Evolutionary conservation across 2,329 filamentous ascomycete species (phyloP).

Genomic region (Leptographium flavum): DNA sequence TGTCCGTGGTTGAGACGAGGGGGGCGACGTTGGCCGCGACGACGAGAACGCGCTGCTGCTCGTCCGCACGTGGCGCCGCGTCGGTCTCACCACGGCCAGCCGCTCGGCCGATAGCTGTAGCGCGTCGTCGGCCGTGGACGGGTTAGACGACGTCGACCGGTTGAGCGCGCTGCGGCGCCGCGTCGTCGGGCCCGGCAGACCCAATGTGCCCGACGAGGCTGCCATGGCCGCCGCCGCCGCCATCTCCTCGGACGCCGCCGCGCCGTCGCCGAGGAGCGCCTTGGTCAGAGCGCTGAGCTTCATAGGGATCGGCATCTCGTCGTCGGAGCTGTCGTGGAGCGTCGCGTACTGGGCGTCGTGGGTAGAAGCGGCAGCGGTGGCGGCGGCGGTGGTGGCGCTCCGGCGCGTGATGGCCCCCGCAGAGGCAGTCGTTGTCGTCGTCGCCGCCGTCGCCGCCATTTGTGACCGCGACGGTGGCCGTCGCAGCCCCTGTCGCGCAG

Average conservation of each 20-base stretch:
- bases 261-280: slow-evolving; percentile 57
- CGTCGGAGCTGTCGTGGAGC: slow-evolving; percentile 78
- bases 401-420: too few relatives aligned
- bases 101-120: slow-evolving; percentile 8
- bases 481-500: slow-evolving; percentile 39
- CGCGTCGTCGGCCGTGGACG: slow-evolving; percentile 18
- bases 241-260: slow-evolving; percentile 27
- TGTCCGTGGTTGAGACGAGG: slow-evolving; percentile 14
- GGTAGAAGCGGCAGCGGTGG: neutral
- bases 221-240: slow-evolving; percentile 7
- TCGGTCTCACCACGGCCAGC: slow-evolving; percentile 14
- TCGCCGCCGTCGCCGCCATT: slow-evolving; percentile 16
- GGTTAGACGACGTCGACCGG: slow-evolving; percentile 26
- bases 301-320: slow-evolving; percentile 82
- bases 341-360: slow-evolving; percentile 24
- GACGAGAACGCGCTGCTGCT: slow-evolving; percentile 19
- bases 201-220: neutral
- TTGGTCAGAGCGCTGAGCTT: slow-evolving; percentile 89
- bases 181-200: slow-evolving; percentile 30
- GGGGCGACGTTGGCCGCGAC: slow-evolving; percentile 28
- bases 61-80: slow-evolving; percentile 29
- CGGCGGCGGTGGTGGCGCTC: slow-evolving; percentile 1
- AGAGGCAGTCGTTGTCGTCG: slow-evolving; percentile 6
- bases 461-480: slow-evolving; percentile 32
- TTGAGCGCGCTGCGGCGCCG: slow-evolving; percentile 36